Evolutionary conservation across 441 rosid genomes (phyloP).

Genomic region (Oxalis stricta): DNA sequence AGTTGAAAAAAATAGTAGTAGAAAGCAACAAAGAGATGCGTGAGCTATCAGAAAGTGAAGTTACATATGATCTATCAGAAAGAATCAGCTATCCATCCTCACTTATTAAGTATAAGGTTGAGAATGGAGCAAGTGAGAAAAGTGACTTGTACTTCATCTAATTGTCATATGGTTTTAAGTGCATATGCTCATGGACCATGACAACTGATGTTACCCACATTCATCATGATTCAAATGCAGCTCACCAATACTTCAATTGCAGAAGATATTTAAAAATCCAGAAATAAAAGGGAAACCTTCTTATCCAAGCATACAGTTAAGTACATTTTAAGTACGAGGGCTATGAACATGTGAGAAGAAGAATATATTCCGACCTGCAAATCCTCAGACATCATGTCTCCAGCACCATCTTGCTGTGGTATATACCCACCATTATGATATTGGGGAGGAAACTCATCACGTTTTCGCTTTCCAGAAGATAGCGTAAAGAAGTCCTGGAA

Average conservation of each 20-base stretch:
- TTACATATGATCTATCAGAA: background rate
- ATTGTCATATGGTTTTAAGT: too few relatives aligned
- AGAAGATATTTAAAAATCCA: background rate
- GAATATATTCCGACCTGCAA: conserved; percentile 23
- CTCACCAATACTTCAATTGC: background rate
- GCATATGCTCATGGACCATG: too few relatives aligned
- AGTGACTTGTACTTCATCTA: too few relatives aligned
- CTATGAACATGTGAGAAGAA: background rate
- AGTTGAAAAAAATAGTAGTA: background rate
- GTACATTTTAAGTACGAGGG: background rate
- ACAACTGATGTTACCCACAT: too few relatives aligned
- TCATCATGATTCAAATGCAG: too few relatives aligned
- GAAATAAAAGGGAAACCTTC: background rate
- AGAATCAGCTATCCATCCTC: too few relatives aligned
- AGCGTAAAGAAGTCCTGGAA: conserved; percentile 74
- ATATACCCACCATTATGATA: conserved; percentile 74
- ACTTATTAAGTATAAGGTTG: too few relatives aligned
- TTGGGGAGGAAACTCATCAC: conserved; percentile 51
- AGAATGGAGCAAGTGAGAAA: too few relatives aligned
- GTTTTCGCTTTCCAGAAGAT: conserved; percentile 83
- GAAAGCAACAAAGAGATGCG: too few relatives aligned
- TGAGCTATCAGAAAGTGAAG: background rate
- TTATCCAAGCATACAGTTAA: background rate
- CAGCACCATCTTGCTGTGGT: conserved; percentile 97
- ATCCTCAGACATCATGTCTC: conserved; percentile 27